phyloP scores from a whole-genome alignment of 805 yeast species.

The Zygoascus biomembranicola region DNA sequence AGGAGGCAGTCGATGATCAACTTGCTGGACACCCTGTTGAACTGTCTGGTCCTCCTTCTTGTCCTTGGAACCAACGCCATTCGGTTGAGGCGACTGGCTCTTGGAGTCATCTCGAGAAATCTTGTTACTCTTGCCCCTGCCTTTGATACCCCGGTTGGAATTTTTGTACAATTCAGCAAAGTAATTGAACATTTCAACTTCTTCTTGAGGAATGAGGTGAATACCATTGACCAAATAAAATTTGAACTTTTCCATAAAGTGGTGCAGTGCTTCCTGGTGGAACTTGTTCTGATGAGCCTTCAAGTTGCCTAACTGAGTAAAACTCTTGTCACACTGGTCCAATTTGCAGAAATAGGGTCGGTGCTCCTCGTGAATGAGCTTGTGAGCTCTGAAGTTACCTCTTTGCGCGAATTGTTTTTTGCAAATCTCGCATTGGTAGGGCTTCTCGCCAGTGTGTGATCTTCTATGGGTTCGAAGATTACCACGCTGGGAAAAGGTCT shows the following conservation, averaged over 20 bases:
- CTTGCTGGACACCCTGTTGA: not conserved
- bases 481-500: constrained; percentile 84
- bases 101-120: constrained; percentile 8
- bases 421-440: constrained; percentile 73
- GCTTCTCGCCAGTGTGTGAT: constrained; percentile 88
- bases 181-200: constrained; percentile 62
- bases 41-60: constrained; percentile 4
- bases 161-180: constrained; percentile 79
- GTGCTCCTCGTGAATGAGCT: constrained; percentile 67
- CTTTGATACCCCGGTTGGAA: constrained; percentile 84
- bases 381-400: constrained; percentile 87
- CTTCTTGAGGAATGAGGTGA: constrained; percentile 46
- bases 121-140: constrained; percentile 60
- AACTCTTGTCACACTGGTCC: constrained; percentile 74
- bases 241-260: constrained; percentile 45
- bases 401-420: constrained; percentile 74
- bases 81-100: constrained; percentile 4
- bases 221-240: constrained; percentile 21
- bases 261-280: constrained; percentile 63
- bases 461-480: constrained; percentile 78
- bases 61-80: not conserved
- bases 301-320: constrained; percentile 87
- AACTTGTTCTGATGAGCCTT: constrained; percentile 91
- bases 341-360: constrained; percentile 75
- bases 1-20: not conserved